phyloP scores from a whole-genome alignment of 2,329 filamentous ascomycete genomes.

The Alternaria sp. region DNA sequence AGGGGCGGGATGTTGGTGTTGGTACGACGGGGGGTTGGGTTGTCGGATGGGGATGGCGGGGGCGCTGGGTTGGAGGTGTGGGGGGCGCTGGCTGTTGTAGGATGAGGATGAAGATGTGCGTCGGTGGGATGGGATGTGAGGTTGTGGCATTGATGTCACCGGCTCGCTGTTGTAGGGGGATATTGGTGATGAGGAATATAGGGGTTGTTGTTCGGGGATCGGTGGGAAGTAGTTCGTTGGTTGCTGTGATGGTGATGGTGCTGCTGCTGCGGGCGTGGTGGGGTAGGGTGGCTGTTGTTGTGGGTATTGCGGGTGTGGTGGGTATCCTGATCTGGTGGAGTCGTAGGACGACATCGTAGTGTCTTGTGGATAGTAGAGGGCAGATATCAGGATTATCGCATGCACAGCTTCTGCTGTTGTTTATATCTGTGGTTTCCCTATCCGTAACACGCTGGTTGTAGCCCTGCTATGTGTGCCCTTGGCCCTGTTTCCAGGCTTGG shows the following conservation, averaged over 20 bases:
- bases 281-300: constrained; percentile 28
- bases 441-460: background rate
- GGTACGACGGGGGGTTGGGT: background rate
- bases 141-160: constrained; percentile 1
- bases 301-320: constrained; percentile 16
- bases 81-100: constrained; percentile 4
- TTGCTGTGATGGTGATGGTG: constrained; percentile 4
- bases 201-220: constrained; percentile 21
- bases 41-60: constrained; percentile 16
- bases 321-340: constrained; percentile 28
- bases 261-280: constrained; percentile 16
- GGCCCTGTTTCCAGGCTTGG: constrained; percentile 15
- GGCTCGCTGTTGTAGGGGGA: background rate
- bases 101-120: constrained; percentile 20
- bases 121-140: constrained; percentile 5
- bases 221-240: constrained; percentile 15
- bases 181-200: constrained; percentile 15
- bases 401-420: background rate
- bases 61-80: constrained; percentile 6
- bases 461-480: background rate
- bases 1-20: constrained; percentile 4
- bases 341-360: constrained; percentile 36
- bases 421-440: constrained; percentile 5
- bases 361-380: background rate
- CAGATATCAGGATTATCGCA: background rate